phyloP scores from a whole-genome alignment of 805 yeast genomes.

The Candida suzukii region DNA sequence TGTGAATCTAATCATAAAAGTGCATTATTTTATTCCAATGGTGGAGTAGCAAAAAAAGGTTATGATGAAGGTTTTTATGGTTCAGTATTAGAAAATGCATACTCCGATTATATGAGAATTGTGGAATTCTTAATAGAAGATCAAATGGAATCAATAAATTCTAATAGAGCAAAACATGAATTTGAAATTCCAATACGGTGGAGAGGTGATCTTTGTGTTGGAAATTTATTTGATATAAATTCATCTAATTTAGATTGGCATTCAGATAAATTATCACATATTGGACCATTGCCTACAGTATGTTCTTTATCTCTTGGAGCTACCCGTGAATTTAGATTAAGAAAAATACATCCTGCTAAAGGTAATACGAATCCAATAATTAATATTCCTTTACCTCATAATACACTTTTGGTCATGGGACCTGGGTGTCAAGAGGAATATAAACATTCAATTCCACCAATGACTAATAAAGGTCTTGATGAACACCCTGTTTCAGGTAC shows the following conservation, averaged over 20 bases:
- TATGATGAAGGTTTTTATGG: constrained; percentile 13
- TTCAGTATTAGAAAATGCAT: constrained; percentile 16
- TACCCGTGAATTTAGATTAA: constrained; percentile 57
- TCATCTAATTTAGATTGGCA: constrained; percentile 62
- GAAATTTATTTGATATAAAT: constrained; percentile 46
- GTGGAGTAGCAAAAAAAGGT: neutral
- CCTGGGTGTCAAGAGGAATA: constrained; percentile 75
- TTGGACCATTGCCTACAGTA: constrained; percentile 67
- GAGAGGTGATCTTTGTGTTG: constrained; percentile 47
- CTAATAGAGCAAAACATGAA: constrained; percentile 21
- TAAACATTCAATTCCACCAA: constrained; percentile 52
- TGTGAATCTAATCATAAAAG: constrained; percentile 54
- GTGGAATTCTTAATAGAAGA: constrained; percentile 34
- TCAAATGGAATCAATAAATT: constrained; percentile 8
- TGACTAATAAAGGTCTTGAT: constrained; percentile 25
- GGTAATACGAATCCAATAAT: constrained; percentile 27
- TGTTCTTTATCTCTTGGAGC: constrained; percentile 67
- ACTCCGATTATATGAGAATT: constrained; percentile 31
- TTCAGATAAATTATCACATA: constrained; percentile 62
- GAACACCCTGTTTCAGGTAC: constrained; percentile 45
- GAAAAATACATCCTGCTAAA: constrained; percentile 29
- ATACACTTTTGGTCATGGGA: constrained; percentile 63
- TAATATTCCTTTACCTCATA: constrained; percentile 62
- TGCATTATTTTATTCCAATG: constrained; percentile 25
- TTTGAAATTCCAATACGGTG: constrained; percentile 36